These are phyloP conservation scores for Saccharomyces hybrid DNA, from an alignment of 1,139 yeast species.

Conservation along the genomic window DNA sequence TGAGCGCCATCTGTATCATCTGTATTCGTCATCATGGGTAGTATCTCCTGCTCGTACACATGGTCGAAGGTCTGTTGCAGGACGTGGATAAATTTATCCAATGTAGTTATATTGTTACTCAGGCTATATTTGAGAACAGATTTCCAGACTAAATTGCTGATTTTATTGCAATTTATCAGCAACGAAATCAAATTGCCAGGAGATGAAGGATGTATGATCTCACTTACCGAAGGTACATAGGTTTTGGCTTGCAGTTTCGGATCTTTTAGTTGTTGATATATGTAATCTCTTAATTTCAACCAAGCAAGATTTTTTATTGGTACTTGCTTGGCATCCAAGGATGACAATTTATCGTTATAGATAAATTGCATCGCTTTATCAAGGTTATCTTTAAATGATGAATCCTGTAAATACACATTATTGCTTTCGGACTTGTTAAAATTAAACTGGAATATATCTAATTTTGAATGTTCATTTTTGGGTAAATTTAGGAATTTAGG, in stretches of 20 bases:
- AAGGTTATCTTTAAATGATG: conserved; percentile 10
- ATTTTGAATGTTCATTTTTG: conserved; percentile 9
- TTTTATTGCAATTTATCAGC: conserved; percentile 10
- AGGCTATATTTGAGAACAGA: conserved; percentile 4
- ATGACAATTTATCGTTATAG: conserved; percentile 15
- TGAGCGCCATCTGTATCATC: conserved; percentile 4
- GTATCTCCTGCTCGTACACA: conserved; percentile 21
- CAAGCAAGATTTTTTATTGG: conserved; percentile 16
- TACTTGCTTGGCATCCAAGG: conserved; percentile 6
- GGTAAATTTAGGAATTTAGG: conserved; percentile 17
- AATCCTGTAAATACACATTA: conserved; percentile 11
- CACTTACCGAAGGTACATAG: conserved; percentile 9
- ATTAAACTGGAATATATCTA: conserved; percentile 6
- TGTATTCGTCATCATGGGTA: conserved; percentile 17
- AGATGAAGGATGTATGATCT: conserved; percentile 14
- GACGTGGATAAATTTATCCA: conserved; percentile 15
- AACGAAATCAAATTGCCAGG: conserved; percentile 15
- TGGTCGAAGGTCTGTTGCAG: conserved; percentile 14
- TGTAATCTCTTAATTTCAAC: conserved; percentile 20
- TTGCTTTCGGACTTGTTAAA: conserved; percentile 4
- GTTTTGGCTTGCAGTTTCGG: conserved; percentile 2
- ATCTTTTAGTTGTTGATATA: conserved; percentile 17
- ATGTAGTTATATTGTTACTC: conserved; percentile 2
- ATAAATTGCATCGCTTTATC: conserved; percentile 14
- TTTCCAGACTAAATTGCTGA: conserved; percentile 11